These are phyloP conservation scores for Lipomyces yamanashiensis DNA, from an alignment of 805 yeast species.

Conservation along the genomic window DNA sequence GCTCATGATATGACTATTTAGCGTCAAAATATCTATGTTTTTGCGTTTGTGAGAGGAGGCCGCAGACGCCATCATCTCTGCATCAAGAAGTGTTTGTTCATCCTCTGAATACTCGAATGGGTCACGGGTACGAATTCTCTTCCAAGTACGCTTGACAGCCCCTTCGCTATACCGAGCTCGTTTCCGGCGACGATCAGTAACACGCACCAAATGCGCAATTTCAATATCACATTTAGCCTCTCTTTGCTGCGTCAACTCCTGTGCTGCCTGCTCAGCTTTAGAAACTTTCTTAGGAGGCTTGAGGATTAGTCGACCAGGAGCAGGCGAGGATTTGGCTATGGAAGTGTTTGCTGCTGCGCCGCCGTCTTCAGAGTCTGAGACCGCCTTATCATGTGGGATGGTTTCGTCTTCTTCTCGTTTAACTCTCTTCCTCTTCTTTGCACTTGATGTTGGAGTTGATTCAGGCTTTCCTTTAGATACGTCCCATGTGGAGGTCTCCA, in stretches of 20 bases:
- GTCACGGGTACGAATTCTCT: slow-evolving; percentile 41
- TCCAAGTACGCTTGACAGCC: slow-evolving; percentile 42
- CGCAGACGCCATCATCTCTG: slow-evolving; percentile 38
- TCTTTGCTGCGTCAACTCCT: slow-evolving; percentile 22
- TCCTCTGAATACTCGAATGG: slow-evolving; percentile 46
- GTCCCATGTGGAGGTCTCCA: slow-evolving; percentile 10
- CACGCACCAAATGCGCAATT: slow-evolving; percentile 37
- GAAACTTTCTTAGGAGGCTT: slow-evolving; percentile 15
- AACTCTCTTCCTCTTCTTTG: slow-evolving; percentile 9
- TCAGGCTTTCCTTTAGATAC: slow-evolving; percentile 4
- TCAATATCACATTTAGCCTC: slow-evolving; percentile 35
- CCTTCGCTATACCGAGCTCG: slow-evolving; percentile 38
- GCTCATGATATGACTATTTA: slow-evolving; percentile 29
- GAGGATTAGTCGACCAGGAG: slow-evolving; percentile 11
- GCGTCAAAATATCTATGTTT: slow-evolving; percentile 25
- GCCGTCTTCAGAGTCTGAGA: slow-evolving; percentile 22
- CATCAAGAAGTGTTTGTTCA: slow-evolving; percentile 37
- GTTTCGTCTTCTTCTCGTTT: slow-evolving; percentile 12
- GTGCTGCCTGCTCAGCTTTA: slow-evolving; percentile 27
- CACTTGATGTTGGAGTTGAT: background rate
- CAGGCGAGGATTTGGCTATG: slow-evolving; percentile 1
- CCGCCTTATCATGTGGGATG: background rate
- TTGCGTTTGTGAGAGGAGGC: slow-evolving; percentile 34
- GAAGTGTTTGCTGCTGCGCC: background rate
- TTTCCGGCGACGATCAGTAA: slow-evolving; percentile 37